phyloP scores from a whole-genome alignment of 495 filamentous ascomycete genomes.

The Penicillium simplicissimum region DNA sequence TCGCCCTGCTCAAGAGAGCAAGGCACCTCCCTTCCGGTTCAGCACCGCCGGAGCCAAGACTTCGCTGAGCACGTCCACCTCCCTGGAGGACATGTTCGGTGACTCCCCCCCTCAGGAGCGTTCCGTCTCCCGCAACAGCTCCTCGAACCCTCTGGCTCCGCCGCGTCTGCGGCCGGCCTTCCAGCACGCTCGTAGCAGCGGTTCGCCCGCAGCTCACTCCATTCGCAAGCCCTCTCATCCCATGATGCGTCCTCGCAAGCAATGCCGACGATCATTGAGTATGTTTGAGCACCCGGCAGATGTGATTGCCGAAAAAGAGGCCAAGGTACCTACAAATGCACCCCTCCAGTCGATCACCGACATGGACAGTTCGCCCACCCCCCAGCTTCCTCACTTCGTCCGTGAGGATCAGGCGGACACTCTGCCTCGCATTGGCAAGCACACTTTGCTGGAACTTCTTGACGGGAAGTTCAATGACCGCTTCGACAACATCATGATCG shows the following conservation, averaged over 20 bases:
- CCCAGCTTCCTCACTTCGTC: constrained; percentile 80
- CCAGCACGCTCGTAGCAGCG: constrained; percentile 57
- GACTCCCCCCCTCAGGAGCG: constrained; percentile 76
- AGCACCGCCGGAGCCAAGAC: constrained; percentile 58
- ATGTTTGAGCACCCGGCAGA: constrained; percentile 96
- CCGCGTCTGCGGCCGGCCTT: constrained; percentile 65
- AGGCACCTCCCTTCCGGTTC: constrained; percentile 74
- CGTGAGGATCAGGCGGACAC: constrained; percentile 77
- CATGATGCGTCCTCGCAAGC: constrained; percentile 76
- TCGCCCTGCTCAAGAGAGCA: constrained; percentile 52
- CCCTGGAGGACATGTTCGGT: constrained; percentile 74
- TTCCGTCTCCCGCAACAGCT: constrained; percentile 32
- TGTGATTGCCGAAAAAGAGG: constrained; percentile 71
- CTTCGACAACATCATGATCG: constrained; percentile 76
- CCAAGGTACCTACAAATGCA: constrained; percentile 51
- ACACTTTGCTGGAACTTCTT: constrained; percentile 79
- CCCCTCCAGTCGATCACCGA: constrained; percentile 74
- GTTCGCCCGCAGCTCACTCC: constrained; percentile 70
- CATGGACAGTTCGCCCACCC: constrained; percentile 66
- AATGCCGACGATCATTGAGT: constrained; percentile 86
- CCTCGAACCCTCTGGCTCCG: constrained; percentile 36
- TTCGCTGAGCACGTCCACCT: constrained; percentile 58
- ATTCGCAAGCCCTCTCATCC: constrained; percentile 71
- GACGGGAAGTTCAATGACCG: constrained; percentile 76
- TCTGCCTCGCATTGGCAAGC: constrained; percentile 81